Conservation (phyloP, 1,284 basidiomycete species). For the Lignosus rhinocerotis region DNA sequence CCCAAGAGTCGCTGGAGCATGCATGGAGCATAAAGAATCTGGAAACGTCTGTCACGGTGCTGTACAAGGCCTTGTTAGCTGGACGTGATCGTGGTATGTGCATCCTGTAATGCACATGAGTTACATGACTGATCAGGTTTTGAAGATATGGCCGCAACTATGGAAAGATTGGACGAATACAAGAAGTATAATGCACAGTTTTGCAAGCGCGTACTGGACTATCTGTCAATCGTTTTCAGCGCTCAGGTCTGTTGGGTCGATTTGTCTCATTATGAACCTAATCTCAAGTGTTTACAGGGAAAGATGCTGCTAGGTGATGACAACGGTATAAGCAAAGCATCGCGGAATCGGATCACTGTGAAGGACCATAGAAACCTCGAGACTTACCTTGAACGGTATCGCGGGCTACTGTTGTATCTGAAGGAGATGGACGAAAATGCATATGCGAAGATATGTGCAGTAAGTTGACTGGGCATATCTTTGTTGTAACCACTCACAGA, state of each 20-base stretch:
- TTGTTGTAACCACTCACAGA: neutral
- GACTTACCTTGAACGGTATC: conserved; percentile 82
- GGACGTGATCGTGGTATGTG: conserved; percentile 79
- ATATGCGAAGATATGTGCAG: conserved; percentile 86
- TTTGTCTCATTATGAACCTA: neutral
- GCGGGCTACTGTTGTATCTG: conserved; percentile 89
- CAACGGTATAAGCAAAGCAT: conserved; percentile 50
- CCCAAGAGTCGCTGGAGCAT: conserved; percentile 85
- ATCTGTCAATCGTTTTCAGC: conserved; percentile 87
- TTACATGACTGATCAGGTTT: neutral
- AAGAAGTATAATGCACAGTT: conserved; percentile 86
- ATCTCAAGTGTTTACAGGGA: conserved; percentile 43
- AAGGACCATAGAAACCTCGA: conserved; percentile 75
- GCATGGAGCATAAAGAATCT: conserved; percentile 73
- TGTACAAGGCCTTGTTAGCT: conserved; percentile 96
- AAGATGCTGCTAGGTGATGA: conserved; percentile 65
- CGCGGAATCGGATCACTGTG: conserved; percentile 49
- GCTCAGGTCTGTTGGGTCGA: conserved; percentile 60
- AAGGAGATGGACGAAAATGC: conserved; percentile 91
- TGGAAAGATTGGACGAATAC: conserved; percentile 90
- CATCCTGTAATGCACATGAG: neutral
- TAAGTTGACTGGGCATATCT: conserved; percentile 41
- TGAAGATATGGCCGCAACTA: conserved; percentile 91
- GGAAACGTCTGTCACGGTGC: conserved; percentile 80
- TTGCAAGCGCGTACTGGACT: conserved; percentile 88